A percentile compares a stretch with the other conserved stretches of the same genome.
Evolutionary conservation across 108 stramenopile species (phyloP).

Genomic region (Pseudonitzschia pungens): DNA sequence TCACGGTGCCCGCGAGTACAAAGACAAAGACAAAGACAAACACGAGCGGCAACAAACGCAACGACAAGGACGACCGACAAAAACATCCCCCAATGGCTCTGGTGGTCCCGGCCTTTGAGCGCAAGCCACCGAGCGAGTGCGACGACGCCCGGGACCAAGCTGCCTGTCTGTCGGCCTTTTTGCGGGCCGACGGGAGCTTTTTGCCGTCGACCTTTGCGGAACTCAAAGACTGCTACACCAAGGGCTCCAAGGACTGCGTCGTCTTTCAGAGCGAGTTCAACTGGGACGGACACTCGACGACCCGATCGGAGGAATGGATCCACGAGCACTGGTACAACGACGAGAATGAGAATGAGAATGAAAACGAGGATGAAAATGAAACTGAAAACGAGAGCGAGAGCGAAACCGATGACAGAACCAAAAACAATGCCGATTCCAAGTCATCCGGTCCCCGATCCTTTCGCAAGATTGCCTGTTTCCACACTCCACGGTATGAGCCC

Average conservation of each 20-base stretch:
- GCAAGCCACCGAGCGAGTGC: constrained; percentile 47
- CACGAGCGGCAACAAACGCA: no score
- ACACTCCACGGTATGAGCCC: constrained; percentile 84
- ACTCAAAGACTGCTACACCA: constrained; percentile 55
- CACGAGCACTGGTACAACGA: constrained; percentile 58
- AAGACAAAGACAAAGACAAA: no score
- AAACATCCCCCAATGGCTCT: constrained; percentile 47
- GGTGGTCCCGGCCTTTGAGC: constrained; percentile 88
- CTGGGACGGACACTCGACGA: constrained; percentile 84
- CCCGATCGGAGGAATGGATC: constrained; percentile 69
- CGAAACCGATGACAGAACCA: no score
- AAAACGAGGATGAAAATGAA: no score
- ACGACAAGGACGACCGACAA: no score
- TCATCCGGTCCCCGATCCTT: constrained; percentile 4
- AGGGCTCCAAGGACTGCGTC: constrained; percentile 55
- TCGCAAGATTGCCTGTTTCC: constrained; percentile 65
- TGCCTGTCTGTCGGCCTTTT: constrained; percentile 32
- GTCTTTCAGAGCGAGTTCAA: constrained; percentile 76
- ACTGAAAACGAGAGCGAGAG: no score
- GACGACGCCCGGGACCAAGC: constrained; percentile 12
- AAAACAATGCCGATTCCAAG: not conserved
- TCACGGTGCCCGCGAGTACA: no score
- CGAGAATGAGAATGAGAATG: no score
- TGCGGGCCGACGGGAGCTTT: constrained; percentile 54
- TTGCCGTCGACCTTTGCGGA: constrained; percentile 68